phyloP scores from a whole-genome alignment of 352 stramenopile genomes.

The Phytophthora quininea region DNA sequence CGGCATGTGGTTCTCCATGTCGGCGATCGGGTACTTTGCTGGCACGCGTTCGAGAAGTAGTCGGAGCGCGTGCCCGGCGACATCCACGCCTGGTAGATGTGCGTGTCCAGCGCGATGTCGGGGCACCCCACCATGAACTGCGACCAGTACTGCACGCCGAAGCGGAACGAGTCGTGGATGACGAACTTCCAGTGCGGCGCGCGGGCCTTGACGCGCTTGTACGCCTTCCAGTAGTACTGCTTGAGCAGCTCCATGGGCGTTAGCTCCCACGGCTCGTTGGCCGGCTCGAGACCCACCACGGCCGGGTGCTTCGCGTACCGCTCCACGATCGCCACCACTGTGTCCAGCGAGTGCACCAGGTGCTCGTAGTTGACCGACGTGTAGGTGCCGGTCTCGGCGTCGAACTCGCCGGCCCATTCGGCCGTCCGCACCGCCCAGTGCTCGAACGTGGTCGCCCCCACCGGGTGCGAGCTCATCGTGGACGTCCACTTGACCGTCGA shows the following conservation, averaged over 20 bases:
- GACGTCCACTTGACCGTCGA: constrained; percentile 40
- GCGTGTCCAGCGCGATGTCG: constrained; percentile 94
- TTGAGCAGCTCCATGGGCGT: constrained; percentile 92
- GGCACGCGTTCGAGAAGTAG: constrained; percentile 91
- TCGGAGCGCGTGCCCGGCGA: constrained; percentile 60
- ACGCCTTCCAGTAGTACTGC: constrained; percentile 96
- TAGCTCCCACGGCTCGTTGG: constrained; percentile 96
- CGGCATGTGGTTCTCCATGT: constrained; percentile 54
- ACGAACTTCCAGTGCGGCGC: constrained; percentile 95
- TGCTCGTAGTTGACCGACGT: constrained; percentile 90
- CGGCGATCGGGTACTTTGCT: constrained; percentile 81
- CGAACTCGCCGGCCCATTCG: constrained; percentile 91
- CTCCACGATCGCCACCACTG: constrained; percentile 89
- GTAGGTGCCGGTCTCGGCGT: constrained; percentile 82
- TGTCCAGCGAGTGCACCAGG: constrained; percentile 87
- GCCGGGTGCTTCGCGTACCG: constrained; percentile 84
- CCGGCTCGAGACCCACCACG: constrained; percentile 91
- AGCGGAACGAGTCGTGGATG: constrained; percentile 96
- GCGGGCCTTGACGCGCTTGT: constrained; percentile 91
- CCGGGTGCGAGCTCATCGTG: constrained; percentile 11
- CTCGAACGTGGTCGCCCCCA: constrained; percentile 14
- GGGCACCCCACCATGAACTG: constrained; percentile 84
- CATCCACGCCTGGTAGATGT: constrained; percentile 94
- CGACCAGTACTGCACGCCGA: constrained; percentile 36
- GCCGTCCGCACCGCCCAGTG: constrained; percentile 59